A percentile compares a stretch with the other conserved stretches of the same genome.
phyloP scores from a whole-genome alignment of 1,139 yeast species.

The Pichia terricola region DNA sequence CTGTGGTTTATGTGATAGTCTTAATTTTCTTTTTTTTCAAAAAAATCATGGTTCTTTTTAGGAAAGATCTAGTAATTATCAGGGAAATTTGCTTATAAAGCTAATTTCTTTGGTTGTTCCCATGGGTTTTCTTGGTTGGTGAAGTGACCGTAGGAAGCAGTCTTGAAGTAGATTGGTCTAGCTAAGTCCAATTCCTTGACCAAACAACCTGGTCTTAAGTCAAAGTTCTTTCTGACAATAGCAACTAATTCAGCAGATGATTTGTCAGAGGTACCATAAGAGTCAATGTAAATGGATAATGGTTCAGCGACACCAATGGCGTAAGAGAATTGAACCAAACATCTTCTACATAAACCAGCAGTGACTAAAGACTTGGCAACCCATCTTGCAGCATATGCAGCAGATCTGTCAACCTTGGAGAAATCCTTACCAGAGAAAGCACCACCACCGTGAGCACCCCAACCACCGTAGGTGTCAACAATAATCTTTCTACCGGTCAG shows the following conservation, averaged over 20 bases:
- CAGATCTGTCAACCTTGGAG: constrained; percentile 99
- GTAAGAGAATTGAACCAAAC: constrained; percentile 94
- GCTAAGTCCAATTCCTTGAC: constrained; percentile 95
- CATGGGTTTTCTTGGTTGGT: constrained; percentile 97
- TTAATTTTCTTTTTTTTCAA: not conserved
- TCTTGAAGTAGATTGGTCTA: constrained; percentile 97
- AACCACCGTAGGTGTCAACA: constrained; percentile 99
- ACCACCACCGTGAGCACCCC: constrained; percentile 99
- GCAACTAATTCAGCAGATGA: constrained; percentile 82
- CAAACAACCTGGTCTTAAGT: constrained; percentile 98
- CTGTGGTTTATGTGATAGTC: not conserved
- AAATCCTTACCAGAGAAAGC: constrained; percentile 99
- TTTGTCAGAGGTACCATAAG: constrained; percentile 93
- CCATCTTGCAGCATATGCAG: constrained; percentile 99
- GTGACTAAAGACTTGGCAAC: constrained; percentile 95
- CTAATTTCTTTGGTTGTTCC: constrained; percentile 94
- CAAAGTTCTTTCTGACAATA: constrained; percentile 89
- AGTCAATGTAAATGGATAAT: constrained; percentile 91
- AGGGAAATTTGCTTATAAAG: constrained; percentile 36
- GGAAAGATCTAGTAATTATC: constrained; percentile 3
- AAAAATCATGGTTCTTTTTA: not conserved
- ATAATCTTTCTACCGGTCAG: constrained; percentile 98
- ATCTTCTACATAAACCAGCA: constrained; percentile 95
- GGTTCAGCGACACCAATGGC: constrained; percentile 99
- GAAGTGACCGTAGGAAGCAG: constrained; percentile 99